Conservation (phyloP, 2,329 filamentous ascomycete species). For the Paradendryphiella salina region DNA sequence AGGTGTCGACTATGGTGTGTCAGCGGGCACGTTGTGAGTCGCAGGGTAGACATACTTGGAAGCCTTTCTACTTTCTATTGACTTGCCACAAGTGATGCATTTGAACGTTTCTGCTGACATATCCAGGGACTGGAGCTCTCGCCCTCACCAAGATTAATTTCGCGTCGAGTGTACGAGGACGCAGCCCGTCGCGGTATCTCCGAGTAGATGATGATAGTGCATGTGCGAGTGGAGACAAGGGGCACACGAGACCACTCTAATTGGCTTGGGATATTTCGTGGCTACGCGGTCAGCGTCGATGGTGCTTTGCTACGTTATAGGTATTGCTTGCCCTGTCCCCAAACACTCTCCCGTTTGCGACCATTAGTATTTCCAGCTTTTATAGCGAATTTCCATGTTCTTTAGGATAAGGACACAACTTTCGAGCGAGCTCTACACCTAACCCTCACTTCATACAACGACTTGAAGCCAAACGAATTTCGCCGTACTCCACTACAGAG, state of each 20-base stretch:
- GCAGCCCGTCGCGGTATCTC: background rate
- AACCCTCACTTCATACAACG: background rate
- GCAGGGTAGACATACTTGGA: conserved; percentile 5
- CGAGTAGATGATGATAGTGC: background rate
- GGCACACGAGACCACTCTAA: background rate
- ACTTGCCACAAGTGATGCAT: background rate
- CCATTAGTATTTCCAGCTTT: no score
- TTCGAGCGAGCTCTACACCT: background rate
- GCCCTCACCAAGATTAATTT: no score
- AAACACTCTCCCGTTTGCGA: no score
- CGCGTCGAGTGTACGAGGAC: no score
- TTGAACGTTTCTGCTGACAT: background rate
- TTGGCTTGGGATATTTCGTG: background rate
- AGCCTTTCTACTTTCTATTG: background rate
- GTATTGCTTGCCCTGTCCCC: no score
- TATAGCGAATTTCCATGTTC: background rate
- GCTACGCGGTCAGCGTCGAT: background rate
- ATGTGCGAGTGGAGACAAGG: background rate
- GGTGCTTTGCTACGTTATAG: no score
- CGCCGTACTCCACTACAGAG: background rate
- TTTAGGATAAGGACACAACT: background rate
- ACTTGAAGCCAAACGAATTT: background rate
- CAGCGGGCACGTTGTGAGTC: background rate
- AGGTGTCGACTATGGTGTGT: conserved; percentile 7
- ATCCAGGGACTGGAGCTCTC: no score